Evolutionary conservation across 1,139 yeast species (phyloP), one percentile per base, ranked within the genome.

Genomic region (Zygosaccharomyces pseudobailii): DNA sequence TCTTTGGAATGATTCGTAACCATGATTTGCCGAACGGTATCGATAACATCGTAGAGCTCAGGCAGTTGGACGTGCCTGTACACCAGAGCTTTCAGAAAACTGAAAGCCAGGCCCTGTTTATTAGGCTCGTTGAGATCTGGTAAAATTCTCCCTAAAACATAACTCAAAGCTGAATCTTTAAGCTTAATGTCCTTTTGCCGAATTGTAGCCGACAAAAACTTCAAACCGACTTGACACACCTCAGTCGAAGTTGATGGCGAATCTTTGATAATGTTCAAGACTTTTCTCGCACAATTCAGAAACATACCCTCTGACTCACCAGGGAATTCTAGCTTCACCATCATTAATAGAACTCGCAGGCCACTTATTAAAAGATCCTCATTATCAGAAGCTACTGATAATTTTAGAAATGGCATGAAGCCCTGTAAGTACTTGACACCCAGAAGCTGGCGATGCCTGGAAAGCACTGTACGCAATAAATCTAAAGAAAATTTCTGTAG

Each of bases 121-220:
- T 80, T 84, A 3, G 96, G 96, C 58, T 92, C 97, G 60, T 87
- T 94, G 49, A 94, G 70, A 67, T 92, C 98, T 1, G 97, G 95
- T 61, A 79, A 81, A 47, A 92, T 72, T 53, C 88, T 76, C n/a
- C 80, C 78, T 55, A 94, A 69, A 27, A 92, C 71, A 61, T 86
- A 88, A 47, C 88, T 83, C 37, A 90, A 65, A 0, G 96, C 88
- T 1, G 80, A 70, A 40, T 84, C 87, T 58, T 85, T 86, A 56
- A 90, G 66, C 42, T 76, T 71, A 43, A 88, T 71, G 39, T 82
- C 83, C 58, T 80, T 83, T 55, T 84, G 83, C 57, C 90, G 79
- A 40, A 92, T 73, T 27, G 88, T 74, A 3, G 87, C 74, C 2
- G 96, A 79, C 51, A 92, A 70, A 56, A 83, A 86, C 58, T 83